Percentiles rank a stretch among this genome's conserved stretches.
phyloP scores from a whole-genome alignment of 106 monocot genomes.

The Dendrobium officinale region DNA sequence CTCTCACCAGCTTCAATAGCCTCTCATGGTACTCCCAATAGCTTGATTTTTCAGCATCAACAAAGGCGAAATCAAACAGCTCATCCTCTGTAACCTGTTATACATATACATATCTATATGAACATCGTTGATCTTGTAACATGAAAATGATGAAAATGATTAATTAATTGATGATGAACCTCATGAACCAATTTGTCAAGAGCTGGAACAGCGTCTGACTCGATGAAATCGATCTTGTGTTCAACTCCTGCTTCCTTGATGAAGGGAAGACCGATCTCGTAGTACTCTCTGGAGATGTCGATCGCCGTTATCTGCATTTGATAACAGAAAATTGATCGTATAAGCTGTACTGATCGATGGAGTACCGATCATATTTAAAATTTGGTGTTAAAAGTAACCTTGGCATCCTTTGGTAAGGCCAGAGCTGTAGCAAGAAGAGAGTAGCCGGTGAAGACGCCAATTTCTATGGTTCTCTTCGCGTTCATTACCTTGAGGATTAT shows the following conservation, averaged over 20 bases:
- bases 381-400: constrained; percentile 6
- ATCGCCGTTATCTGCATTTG: constrained; percentile 1
- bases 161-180: background rate
- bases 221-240: constrained; percentile 27
- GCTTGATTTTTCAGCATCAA: constrained; percentile 43
- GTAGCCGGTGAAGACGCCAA: constrained; percentile 50
- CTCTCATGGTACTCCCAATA: constrained; percentile 51
- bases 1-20: constrained; percentile 38
- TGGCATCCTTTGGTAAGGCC: constrained; percentile 39
- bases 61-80: constrained; percentile 38
- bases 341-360: too few relatives aligned
- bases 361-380: background rate
- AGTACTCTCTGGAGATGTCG: constrained; percentile 11
- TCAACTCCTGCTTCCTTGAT: constrained; percentile 19
- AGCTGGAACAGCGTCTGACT: constrained; percentile 14
- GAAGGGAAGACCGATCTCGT: constrained; percentile 15
- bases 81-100: constrained; percentile 18
- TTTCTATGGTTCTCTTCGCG: constrained; percentile 37
- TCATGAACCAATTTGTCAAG: constrained; percentile 20
- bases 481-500: constrained; percentile 30
- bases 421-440: constrained; percentile 40
- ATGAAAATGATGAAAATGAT: too few relatives aligned
- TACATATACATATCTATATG: background rate
- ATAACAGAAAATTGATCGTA: background rate
- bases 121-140: background rate